phyloP scores from a whole-genome alignment of 2,329 filamentous ascomycete genomes.

The Claviceps sp. region DNA sequence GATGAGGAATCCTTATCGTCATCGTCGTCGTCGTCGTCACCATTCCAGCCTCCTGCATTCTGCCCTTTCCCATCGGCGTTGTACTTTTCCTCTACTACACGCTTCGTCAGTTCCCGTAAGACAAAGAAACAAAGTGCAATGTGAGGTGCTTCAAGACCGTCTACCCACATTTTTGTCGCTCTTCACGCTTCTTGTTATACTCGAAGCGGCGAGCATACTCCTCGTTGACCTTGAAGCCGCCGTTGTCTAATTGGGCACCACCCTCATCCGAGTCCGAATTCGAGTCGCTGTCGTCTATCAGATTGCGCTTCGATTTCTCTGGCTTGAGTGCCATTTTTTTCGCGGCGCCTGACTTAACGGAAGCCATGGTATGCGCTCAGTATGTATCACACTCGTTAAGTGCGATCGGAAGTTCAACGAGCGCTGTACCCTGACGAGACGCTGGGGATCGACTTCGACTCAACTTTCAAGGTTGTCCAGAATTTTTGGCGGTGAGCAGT shows the following conservation, averaged over 20 bases:
- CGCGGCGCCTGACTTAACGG: neutral
- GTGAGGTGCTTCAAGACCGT: neutral
- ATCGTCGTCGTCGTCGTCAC: conserved; percentile 28
- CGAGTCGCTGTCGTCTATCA: conserved; percentile 44
- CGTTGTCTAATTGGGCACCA: conserved; percentile 24
- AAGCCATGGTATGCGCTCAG: conserved; percentile 6
- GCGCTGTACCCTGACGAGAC: neutral
- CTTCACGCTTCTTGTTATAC: conserved; percentile 93
- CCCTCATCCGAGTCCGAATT: conserved; percentile 37
- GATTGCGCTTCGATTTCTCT: conserved; percentile 29
- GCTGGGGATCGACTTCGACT: neutral
- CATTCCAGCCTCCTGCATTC: conserved; percentile 5
- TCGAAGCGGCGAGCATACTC: conserved; percentile 85
- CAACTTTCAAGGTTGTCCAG: neutral
- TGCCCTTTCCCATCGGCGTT: conserved; percentile 28
- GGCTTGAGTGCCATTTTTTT: conserved; percentile 10
- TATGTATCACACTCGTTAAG: neutral
- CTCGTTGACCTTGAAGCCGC: conserved; percentile 69
- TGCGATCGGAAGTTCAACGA: neutral
- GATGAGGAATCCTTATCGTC: conserved; percentile 48
- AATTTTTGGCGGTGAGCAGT: conserved; percentile 22
- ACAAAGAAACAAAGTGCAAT: neutral
- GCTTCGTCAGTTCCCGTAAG: conserved; percentile 5
- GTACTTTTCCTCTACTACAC: conserved; percentile 77
- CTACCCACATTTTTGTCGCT: conserved; percentile 53